These are phyloP conservation scores for Calonectria hawksworthii DNA, from an alignment of 2,329 filamentous ascomycete genomes.

Conservation along the genomic window DNA sequence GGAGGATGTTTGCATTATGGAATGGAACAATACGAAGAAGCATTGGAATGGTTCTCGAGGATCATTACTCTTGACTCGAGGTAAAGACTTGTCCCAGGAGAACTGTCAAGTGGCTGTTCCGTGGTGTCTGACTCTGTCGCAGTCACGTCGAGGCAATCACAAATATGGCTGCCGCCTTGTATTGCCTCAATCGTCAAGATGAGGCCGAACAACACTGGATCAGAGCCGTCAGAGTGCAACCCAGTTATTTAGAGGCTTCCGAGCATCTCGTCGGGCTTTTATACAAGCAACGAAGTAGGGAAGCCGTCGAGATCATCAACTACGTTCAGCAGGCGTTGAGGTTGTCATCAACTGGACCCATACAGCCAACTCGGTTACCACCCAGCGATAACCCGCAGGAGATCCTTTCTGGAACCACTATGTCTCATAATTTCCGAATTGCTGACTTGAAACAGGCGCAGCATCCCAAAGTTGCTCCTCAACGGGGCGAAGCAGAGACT, in stretches of 20 bases:
- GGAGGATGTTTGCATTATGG: conserved; percentile 94
- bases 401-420: conserved; percentile 20
- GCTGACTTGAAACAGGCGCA: conserved; percentile 43
- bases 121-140: conserved; percentile 49
- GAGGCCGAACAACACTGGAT: conserved; percentile 92
- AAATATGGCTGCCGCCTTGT: conserved; percentile 90
- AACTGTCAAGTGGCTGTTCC: conserved; percentile 49
- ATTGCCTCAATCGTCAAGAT: conserved; percentile 84
- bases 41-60: conserved; percentile 80
- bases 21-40: conserved; percentile 85
- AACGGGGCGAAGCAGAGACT: conserved; percentile 37
- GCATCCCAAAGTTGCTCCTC: conserved; percentile 37
- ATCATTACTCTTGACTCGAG: conserved; percentile 68
- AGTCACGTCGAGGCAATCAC: conserved; percentile 94
- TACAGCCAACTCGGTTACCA: conserved; percentile 16
- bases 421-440: conserved; percentile 28
- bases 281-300: conserved; percentile 84
- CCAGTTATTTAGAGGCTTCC: conserved; percentile 93
- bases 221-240: conserved; percentile 84
- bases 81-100: conserved; percentile 57
- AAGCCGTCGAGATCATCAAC: conserved; percentile 90
- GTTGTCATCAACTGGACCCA: conserved; percentile 46
- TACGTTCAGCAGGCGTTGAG: conserved; percentile 83
- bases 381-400: conserved; percentile 24
- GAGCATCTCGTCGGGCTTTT: conserved; percentile 93